Evolutionary conservation across 73 alveolate species (phyloP), one percentile per base, ranked within the genome.

Genomic region (Blepharisma japonicum): DNA sequence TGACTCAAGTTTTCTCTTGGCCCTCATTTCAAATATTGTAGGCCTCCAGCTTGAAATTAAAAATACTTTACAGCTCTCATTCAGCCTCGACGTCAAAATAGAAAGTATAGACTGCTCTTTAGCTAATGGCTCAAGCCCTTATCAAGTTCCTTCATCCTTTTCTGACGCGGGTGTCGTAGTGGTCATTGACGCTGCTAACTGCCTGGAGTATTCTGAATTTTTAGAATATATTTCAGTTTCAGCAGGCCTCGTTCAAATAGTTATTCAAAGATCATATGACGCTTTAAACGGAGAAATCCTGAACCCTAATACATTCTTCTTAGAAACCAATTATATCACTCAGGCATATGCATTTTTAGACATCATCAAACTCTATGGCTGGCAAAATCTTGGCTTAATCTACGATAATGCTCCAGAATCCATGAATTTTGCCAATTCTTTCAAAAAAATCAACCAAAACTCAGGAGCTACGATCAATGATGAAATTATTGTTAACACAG

Each of bases 111-210:
- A 32, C 42, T 32, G 42, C 3, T 32, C 42, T 32, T 32, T 32
- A 32, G 42, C 42, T 32, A 3, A 32, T 1, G 3, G 42, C 3
- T 32, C 42, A 32, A 32, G 42, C 42, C 42, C 42, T 32, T 32
- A 32, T 3, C 42, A 32, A 32, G 42, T 61, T 39, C 74, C 74
- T 18, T 14, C n/a, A 9, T 14, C 23, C 47, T 61, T 61, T 25
- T 20, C 23, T 14, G 74, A 61, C 47, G 46, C 14, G 2, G 38
- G 18, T 2, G 4, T 61, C 46, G 18, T 18, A 61, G 47, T 61
- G 25, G 3, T 70, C 14, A 9, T 70, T 18, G 80, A 70, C 45
- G 80, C 66, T 7, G 66, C 68, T 2, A 70, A 70, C 45, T n/a
- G 14, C 2, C 32, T 70, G 80, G 14, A 20, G 18, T 70, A 45